Evolutionary conservation across 257 asterid species (phyloP), one percentile per base, ranked within the genome.

Genomic region (Mitragyna speciosa): DNA sequence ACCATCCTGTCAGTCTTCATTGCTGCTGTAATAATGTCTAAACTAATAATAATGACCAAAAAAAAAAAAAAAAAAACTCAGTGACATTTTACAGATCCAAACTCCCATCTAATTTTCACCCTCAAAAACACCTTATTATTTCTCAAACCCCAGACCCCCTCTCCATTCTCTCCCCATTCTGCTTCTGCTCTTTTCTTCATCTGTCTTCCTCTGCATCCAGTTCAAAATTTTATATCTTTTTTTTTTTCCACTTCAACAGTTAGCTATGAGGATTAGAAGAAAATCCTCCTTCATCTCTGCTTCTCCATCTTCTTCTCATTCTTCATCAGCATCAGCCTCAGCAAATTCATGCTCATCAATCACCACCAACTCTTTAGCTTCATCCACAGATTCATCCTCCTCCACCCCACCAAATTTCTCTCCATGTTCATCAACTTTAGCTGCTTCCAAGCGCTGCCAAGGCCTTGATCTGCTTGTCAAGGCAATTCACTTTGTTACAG

Each of bases 401-500:
- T 67, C 84, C 52, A 24, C 56, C 28, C 68, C 83, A 16, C 47
- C 93, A 1, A 77, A 77, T 77, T 84, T 85, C 2, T 78, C 65
- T 17, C 84, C 86, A 0, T 75, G 36, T 72, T 76, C 91, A 15
- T 68, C 83, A 6, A 31, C 70, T 70, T 26, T 80, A 20, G 24
- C 73, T 24, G 24, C 88, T 4, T 31, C 82, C 22, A 81, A 76
- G 12, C 93, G 96, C 0, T 94, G 98, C 79, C 93, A 68, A 59
- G 98, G 98, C 45, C 97, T 93, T 79, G 94, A 94, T 92, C 94
- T 94, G 79, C 95, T 94, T 54, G 98, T 93, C 39, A 93, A 92
- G 81, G 98, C 98, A 77, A 92, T 93, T 78, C 88, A 91, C 85
- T 91, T 88, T 78, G 96, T 94, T 15, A 85, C 90, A 7, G 91